Conservation (phyloP, 2,329 filamentous ascomycete species). For the Claviceps africana region DNA sequence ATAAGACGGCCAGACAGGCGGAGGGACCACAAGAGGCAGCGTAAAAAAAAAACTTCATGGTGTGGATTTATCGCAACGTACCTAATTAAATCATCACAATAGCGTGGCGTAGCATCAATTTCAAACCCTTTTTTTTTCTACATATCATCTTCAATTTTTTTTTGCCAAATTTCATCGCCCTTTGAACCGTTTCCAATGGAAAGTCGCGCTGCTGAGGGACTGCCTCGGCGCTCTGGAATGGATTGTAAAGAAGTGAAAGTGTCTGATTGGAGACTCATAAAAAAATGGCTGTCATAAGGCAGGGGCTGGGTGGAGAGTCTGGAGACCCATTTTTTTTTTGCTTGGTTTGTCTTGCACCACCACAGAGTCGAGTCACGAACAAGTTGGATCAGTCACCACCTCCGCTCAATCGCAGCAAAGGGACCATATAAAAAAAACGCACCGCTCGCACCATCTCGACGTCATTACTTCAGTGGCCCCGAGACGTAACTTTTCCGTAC, state of each 20-base stretch:
- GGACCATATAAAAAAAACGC: not conserved
- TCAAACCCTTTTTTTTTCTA: too few relatives aligned
- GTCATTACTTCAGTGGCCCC: not conserved
- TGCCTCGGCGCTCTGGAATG: not conserved
- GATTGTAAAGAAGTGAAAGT: not conserved
- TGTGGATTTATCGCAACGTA: not conserved
- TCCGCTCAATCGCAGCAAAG: slow-evolving; percentile 3
- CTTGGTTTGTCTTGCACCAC: not conserved
- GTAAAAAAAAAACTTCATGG: not conserved
- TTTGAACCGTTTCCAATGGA: too few relatives aligned
- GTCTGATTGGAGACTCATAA: not conserved
- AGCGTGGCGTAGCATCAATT: too few relatives aligned
- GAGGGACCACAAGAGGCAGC: not conserved
- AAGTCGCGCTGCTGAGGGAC: too few relatives aligned
- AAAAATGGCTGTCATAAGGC: not conserved
- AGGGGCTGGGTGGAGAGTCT: not conserved
- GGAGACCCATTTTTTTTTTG: not conserved
- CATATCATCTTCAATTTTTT: too few relatives aligned
- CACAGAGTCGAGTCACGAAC: not conserved
- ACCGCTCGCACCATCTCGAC: not conserved
- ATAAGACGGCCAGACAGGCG: not conserved
- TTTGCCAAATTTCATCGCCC: too few relatives aligned
- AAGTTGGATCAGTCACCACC: not conserved
- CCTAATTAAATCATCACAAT: too few relatives aligned
- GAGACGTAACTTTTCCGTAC: not conserved